Conservation (phyloP, 345 rosid genomes). For the Ailanthus altissimus region DNA sequence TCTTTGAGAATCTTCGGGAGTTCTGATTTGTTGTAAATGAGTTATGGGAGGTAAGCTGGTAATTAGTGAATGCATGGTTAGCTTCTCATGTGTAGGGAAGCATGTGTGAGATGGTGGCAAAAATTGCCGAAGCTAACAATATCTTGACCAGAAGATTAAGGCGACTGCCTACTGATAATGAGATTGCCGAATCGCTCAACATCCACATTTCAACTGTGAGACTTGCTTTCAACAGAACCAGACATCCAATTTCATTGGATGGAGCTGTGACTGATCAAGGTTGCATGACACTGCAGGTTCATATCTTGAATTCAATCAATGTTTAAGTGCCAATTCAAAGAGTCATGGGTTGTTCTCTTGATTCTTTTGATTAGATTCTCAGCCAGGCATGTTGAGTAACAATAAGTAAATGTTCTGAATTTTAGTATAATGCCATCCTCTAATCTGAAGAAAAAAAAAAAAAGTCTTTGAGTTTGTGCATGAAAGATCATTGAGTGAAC, state of each 20-base stretch:
- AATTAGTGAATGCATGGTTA: constrained; percentile 54
- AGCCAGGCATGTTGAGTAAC: background rate
- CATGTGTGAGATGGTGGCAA: constrained; percentile 40
- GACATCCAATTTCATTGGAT: constrained; percentile 50
- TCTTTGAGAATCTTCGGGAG: background rate
- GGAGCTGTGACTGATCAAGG: constrained; percentile 36
- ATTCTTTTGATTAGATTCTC: too few species aligned
- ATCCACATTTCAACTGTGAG: constrained; percentile 48
- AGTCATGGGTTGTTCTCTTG: too few species aligned
- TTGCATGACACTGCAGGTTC: constrained; percentile 50
- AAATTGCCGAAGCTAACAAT: constrained; percentile 52
- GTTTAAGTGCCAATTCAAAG: too few species aligned
- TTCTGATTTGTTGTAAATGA: background rate
- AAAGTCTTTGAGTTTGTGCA: background rate
- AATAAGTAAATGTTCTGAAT: background rate
- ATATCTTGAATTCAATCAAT: background rate
- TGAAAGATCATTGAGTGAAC: background rate
- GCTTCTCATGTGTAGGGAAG: constrained; percentile 56
- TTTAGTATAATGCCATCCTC: too few species aligned
- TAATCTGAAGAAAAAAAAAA: too few species aligned
- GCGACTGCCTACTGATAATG: constrained; percentile 42
- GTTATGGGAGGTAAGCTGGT: constrained; percentile 38
- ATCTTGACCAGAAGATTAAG: constrained; percentile 33
- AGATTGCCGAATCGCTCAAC: constrained; percentile 53
- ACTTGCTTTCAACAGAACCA: constrained; percentile 35